Conservation (phyloP, 73 alveolate genomes). For the Tetrahymena malaccensis region DNA sequence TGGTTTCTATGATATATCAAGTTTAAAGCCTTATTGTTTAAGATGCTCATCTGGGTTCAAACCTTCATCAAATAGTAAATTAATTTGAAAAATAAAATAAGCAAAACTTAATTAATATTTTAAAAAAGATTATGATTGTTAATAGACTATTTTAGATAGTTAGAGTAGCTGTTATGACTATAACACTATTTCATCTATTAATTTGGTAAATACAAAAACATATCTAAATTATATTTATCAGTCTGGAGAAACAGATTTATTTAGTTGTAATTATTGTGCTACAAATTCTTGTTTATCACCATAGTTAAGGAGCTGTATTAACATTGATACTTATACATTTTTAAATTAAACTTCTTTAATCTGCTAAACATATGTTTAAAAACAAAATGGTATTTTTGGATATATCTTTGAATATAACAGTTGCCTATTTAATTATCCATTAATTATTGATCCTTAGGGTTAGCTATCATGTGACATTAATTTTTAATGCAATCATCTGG, state of each 20-base stretch:
- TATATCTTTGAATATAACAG: no score
- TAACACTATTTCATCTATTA: background rate
- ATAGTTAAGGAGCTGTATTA: background rate
- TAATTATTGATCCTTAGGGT: background rate
- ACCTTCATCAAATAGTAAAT: background rate
- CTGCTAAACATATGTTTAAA: background rate
- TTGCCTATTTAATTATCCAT: background rate
- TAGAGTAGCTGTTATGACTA: background rate
- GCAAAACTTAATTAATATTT: no score
- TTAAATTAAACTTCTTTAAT: background rate
- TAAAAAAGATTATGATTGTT: background rate
- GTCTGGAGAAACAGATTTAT: background rate
- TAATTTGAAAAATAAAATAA: no score
- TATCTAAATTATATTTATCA: no score
- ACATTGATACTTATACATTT: background rate
- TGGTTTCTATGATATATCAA: no score
- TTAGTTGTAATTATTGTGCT: background rate
- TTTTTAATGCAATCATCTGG: background rate
- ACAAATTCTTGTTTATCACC: background rate
- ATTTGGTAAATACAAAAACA: background rate
- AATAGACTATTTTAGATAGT: no score
- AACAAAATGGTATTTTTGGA: background rate
- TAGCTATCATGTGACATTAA: background rate
- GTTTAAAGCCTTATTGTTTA: background rate
- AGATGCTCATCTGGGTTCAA: background rate